These are phyloP conservation scores for Lentinus tigrinus DNA, from an alignment of 768 basidiomycete genomes.

Conservation along the genomic window DNA sequence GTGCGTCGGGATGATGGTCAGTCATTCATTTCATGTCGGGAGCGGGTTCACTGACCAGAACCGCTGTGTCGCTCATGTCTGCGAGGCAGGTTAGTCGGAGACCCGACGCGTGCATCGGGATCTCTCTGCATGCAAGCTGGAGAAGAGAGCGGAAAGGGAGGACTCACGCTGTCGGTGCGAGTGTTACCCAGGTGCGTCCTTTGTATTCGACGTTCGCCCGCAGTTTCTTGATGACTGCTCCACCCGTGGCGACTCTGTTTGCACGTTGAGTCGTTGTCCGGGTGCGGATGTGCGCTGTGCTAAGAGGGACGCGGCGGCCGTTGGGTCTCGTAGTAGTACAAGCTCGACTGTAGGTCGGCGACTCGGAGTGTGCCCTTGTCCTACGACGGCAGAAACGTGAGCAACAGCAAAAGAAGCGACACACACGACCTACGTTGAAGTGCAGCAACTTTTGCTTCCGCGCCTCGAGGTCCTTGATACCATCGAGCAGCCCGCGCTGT, in stretches of 20 bases:
- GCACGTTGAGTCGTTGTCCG: constrained; percentile 52
- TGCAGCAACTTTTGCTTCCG: constrained; percentile 48
- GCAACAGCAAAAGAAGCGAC: not conserved
- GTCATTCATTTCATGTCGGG: too few relatives aligned
- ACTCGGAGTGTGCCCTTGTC: constrained; percentile 62
- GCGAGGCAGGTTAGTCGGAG: too few relatives aligned
- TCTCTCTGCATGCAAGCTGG: too few relatives aligned
- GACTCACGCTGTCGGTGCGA: too few relatives aligned
- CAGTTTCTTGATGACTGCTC: constrained; percentile 54
- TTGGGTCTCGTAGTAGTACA: constrained; percentile 69
- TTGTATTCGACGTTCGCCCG: constrained; percentile 55
- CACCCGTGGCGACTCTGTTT: constrained; percentile 44
- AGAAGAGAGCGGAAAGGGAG: too few relatives aligned
- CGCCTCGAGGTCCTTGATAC: constrained; percentile 46
- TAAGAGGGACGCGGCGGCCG: too few relatives aligned
- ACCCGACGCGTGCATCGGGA: too few relatives aligned
- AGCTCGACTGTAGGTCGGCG: constrained; percentile 55
- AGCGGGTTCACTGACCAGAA: too few relatives aligned
- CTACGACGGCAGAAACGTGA: constrained; percentile 34
- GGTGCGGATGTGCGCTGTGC: too few relatives aligned
- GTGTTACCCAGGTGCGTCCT: too few relatives aligned
- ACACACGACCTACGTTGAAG: constrained; percentile 49
- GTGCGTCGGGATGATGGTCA: too few relatives aligned
- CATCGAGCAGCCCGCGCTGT: constrained; percentile 41
- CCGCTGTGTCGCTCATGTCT: too few relatives aligned